Evolutionary conservation across 768 basidiomycete genomes (phyloP).

Genomic region (Paxillus involutus): DNA sequence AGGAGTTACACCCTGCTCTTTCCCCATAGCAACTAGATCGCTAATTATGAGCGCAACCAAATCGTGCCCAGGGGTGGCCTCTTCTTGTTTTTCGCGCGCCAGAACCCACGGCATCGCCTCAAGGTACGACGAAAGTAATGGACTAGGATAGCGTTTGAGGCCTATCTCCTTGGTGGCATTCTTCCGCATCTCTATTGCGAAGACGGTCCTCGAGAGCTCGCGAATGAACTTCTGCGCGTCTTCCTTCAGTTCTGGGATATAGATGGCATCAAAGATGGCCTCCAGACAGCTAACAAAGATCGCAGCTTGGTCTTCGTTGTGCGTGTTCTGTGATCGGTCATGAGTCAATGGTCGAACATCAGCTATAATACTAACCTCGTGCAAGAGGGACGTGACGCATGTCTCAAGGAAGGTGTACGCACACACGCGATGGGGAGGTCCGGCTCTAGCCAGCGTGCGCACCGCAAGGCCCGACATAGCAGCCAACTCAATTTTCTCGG

Average conservation of each 20-base stretch:
- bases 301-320: constrained; percentile 70
- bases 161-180: constrained; percentile 53
- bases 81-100: constrained; percentile 60
- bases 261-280: constrained; percentile 75
- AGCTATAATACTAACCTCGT: constrained; percentile 55
- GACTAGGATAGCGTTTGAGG: constrained; percentile 53
- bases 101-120: constrained; percentile 79
- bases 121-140: constrained; percentile 68
- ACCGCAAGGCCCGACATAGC: constrained; percentile 67
- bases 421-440: constrained; percentile 42
- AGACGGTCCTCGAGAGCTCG: constrained; percentile 67
- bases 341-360: constrained; percentile 3
- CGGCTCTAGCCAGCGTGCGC: constrained; percentile 54
- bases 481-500: constrained; percentile 63
- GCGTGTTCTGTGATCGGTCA: constrained; percentile 52
- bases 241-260: constrained; percentile 65
- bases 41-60: constrained; percentile 63
- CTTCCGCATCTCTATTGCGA: constrained; percentile 71
- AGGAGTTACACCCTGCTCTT: constrained; percentile 42
- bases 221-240: constrained; percentile 71
- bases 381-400: constrained; percentile 66
- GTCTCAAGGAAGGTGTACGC: constrained; percentile 73
- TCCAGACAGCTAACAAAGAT: constrained; percentile 70
- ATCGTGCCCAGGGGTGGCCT: constrained; percentile 57
- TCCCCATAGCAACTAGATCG: constrained; percentile 61